Percentiles rank a stretch among this genome's conserved stretches.
Evolutionary conservation across 2,329 filamentous ascomycete genomes (phyloP).

Genomic region (Calonectria hongkongensis): DNA sequence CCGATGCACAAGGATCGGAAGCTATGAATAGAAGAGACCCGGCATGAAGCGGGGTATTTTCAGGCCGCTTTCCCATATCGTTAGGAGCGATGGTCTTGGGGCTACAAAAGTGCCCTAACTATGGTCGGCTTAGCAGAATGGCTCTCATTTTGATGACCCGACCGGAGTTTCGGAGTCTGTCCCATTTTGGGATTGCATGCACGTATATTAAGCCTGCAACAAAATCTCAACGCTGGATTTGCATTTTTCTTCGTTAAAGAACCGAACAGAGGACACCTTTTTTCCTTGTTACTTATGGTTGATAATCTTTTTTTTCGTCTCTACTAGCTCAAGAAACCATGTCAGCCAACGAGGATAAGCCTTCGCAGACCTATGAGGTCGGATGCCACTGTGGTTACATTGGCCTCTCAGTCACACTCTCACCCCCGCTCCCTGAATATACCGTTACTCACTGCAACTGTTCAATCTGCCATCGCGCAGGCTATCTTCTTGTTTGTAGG

Average conservation of each 20-base stretch:
- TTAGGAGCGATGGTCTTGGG: neutral
- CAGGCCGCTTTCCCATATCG: neutral
- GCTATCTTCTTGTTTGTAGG: slow-evolving; percentile 70
- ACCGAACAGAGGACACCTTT: too few species aligned
- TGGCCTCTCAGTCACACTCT: slow-evolving; percentile 67
- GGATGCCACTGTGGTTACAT: slow-evolving; percentile 73
- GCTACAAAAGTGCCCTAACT: slow-evolving; percentile 29
- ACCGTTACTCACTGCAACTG: slow-evolving; percentile 71
- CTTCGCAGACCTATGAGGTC: slow-evolving; percentile 65
- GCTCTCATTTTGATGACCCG: slow-evolving; percentile 4
- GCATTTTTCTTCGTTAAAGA: neutral
- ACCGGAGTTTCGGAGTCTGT: slow-evolving; percentile 32
- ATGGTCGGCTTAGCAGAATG: neutral
- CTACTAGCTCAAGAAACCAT: slow-evolving; percentile 24
- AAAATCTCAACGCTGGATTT: neutral
- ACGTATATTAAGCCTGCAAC: slow-evolving; percentile 18
- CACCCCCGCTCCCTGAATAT: slow-evolving; percentile 67
- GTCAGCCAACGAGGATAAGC: slow-evolving; percentile 44
- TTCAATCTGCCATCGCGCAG: slow-evolving; percentile 70
- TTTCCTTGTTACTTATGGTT: neutral
- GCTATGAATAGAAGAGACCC: slow-evolving; percentile 32
- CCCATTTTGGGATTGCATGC: slow-evolving; percentile 1
- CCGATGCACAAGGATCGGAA: neutral
- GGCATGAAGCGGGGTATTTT: neutral
- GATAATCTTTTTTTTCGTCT: neutral